Conservation (phyloP, 208 protist species). For the Acanthamoeba lenticulata region DNA sequence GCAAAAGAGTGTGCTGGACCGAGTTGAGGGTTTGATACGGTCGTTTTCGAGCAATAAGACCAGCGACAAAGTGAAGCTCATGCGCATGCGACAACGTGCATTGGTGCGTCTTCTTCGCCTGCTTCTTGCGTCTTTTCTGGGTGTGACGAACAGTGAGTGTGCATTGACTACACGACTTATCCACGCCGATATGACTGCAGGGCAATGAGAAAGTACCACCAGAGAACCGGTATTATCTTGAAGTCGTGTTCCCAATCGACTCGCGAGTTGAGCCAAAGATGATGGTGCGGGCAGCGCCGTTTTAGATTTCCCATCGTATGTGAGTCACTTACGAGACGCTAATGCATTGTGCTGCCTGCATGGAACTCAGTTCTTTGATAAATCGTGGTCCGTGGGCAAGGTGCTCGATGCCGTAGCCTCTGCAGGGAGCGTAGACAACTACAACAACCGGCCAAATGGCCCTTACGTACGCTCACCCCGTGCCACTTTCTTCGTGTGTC, state of each 20-base stretch:
- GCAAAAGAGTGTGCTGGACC: background rate
- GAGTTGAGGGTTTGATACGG: background rate
- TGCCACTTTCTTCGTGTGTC: background rate
- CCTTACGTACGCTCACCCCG: background rate
- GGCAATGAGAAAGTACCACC: slow-evolving; percentile 25
- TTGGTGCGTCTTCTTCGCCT: background rate
- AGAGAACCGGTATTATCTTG: slow-evolving; percentile 58
- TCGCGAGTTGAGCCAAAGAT: slow-evolving; percentile 38
- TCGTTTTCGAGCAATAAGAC: background rate
- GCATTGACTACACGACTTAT: too few relatives aligned
- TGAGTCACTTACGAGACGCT: too few relatives aligned
- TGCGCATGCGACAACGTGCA: background rate
- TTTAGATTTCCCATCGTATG: background rate
- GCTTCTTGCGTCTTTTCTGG: too few relatives aligned
- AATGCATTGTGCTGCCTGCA: background rate
- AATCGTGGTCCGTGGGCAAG: slow-evolving; percentile 20
- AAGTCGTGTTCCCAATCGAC: slow-evolving; percentile 55
- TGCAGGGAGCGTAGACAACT: slow-evolving; percentile 48
- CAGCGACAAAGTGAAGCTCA: slow-evolving; percentile 41
- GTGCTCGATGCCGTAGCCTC: slow-evolving; percentile 12
- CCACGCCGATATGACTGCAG: too few relatives aligned
- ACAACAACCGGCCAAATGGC: slow-evolving; percentile 56
- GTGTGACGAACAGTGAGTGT: too few relatives aligned
- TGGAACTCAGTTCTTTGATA: slow-evolving; percentile 33
- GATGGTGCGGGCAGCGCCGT: background rate